Base-by-base conservation (phyloP, 495 filamentous ascomycete genomes). In the Copromyces sp. region DNA sequence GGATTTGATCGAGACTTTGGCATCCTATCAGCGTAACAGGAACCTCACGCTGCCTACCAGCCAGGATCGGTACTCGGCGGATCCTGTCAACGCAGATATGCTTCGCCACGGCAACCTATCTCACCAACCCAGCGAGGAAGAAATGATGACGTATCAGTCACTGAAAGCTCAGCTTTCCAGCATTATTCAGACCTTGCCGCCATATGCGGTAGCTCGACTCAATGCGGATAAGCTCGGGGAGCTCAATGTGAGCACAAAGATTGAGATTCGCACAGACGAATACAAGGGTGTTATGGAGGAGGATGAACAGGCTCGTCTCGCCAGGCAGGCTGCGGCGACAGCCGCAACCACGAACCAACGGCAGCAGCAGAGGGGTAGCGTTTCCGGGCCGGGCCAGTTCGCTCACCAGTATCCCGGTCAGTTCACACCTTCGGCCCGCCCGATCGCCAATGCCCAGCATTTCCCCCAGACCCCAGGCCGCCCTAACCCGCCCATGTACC, bases 221-320 rank as follows among this genome's bases (percentile, higher is more conserved):
- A 88, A 97, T 78, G 92, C 93, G 41, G 91, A 97, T 77, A 92
- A 93, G 78, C 81, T 97, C 9, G 91, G 88, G 6, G 92, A 93
- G 29, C 83, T 98, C 12, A 92, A 90, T 71, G 89, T 98, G 77
- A 94, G 91, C 81, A 91, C 89, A n/a, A 93, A 90, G 82, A 88
- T 97, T 39, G 81, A 93, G 72, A 77, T 95, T 68, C 88, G 91
- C 41, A 89, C 84, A 35, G 90, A 89, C 47, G 88, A 92, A 77
- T 92, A 92, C 74, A 87, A 85, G 69, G 94, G 94, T 4, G 89
- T 90, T 16, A 92, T 97, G 90, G 94, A 97, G 77, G 92, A 94
- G 78, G 94, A 97, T 75, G 92, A 95, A 73, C 82, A 78, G 16
- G 81, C 83, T 7, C 79, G 78, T 9, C 76, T 78, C n/a, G 76